Base-by-base conservation (phyloP, 768 basidiomycete species). In the Chalciporus pseudorubinellus region DNA sequence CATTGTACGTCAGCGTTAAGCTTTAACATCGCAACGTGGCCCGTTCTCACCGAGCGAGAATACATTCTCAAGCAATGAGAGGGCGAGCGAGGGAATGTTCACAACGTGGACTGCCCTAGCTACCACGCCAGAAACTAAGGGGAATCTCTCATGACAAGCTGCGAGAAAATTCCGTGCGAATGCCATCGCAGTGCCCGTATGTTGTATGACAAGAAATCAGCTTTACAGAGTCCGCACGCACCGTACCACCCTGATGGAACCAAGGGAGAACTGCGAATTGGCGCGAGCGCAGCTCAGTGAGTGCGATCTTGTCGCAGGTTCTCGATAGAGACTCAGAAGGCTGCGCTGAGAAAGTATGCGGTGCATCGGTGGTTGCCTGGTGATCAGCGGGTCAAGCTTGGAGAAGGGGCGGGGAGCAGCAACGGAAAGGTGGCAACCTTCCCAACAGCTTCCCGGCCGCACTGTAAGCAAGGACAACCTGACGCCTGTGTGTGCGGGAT, bases 311-410 rank as follows among this genome's bases (percentile, higher is more conserved):
- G 33, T 64, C 63, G 63, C 63, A 64, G 42, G 14, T 36, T 36
- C 34, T 36, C 16, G n/a, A 36, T n/a, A n/a, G 34, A 36, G n/a
- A 36, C 34, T 36, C 34, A 6, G 34, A 36, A n/a, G 34, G n/a
- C 34, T 7, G 6, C 34, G 6, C 34, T 36, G 34, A 36, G 50
- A 50, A 65, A 64, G 56, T 45, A 46, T 39, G 18, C n/a, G 55
- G 65, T 61, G 65, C 65, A 68, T 59, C 67, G 14, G 48, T 56
- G 51, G n/a, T n/a, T n/a, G n/a, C n/a, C n/a, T n/a, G 55, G 65
- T 57, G 65, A 69, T 67, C 59, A 62, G 67, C 40, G 39, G 54
- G 59, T 64, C 60, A 52, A 65, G 59, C 52, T 51, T 53, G 51
- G 6, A 57, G 26, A 64, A 55, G 55, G n/a, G 53, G 41, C 58